Conservation (phyloP, 495 filamentous ascomycete genomes). For the Hyaloscypha bicolor region DNA sequence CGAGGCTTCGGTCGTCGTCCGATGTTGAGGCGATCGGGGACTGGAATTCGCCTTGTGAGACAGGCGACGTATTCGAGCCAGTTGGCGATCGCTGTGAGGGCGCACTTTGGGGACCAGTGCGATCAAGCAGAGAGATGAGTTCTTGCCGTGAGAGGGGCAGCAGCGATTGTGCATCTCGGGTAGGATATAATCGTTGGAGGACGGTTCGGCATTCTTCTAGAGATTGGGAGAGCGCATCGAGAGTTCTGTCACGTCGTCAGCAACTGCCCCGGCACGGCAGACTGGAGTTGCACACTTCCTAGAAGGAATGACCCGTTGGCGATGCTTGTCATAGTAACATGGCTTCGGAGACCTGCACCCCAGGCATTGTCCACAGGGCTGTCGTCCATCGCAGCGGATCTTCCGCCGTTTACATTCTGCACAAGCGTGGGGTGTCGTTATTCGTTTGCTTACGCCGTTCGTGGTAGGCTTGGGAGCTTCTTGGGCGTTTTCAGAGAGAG, state of each 20-base stretch:
- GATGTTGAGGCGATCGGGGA: constrained; percentile 46
- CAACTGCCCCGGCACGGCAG: background rate
- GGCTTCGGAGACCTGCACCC: constrained; percentile 58
- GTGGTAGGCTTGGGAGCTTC: constrained; percentile 30
- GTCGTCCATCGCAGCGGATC: constrained; percentile 61
- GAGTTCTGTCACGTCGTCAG: constrained; percentile 40
- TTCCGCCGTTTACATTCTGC: constrained; percentile 62
- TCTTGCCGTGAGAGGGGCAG: constrained; percentile 53
- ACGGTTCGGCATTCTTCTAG: constrained; percentile 60
- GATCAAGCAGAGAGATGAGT: constrained; percentile 52
- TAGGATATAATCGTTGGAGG: constrained; percentile 55
- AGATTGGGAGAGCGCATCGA: constrained; percentile 58
- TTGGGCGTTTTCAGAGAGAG: constrained; percentile 27
- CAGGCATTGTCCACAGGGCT: constrained; percentile 60
- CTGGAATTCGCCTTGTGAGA: constrained; percentile 33
- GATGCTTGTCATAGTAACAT: constrained; percentile 63
- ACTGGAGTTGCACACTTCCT: constrained; percentile 43
- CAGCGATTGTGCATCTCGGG: constrained; percentile 52
- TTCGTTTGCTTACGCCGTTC: constrained; percentile 42
- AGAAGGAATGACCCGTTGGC: constrained; percentile 59
- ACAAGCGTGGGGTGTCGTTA: constrained; percentile 60
- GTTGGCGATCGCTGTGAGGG: constrained; percentile 28
- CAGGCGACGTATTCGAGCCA: constrained; percentile 26
- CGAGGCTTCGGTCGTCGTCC: constrained; percentile 49
- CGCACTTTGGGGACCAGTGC: constrained; percentile 42